Percentiles rank a stretch among this genome's conserved stretches.
Evolutionary conservation across 352 stramenopile genomes (phyloP).

Genomic region (Peronospora destructor): DNA sequence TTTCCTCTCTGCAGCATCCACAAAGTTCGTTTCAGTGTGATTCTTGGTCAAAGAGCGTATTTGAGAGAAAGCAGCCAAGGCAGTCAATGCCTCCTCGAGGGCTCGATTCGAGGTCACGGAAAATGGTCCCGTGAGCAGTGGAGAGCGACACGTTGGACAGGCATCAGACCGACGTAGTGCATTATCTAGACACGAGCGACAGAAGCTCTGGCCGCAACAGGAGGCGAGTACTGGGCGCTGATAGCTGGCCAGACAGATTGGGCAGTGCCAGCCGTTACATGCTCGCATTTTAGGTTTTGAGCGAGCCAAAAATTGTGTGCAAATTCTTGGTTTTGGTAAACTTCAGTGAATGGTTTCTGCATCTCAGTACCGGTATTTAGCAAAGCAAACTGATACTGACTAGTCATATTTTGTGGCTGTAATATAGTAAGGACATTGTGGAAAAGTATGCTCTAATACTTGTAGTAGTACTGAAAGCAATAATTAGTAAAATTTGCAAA

Average conservation of each 20-base stretch:
- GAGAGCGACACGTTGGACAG: slow-evolving; percentile 52
- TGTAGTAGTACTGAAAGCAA: no score
- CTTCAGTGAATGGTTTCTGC: no score
- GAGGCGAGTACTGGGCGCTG: slow-evolving; percentile 41
- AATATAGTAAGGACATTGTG: no score
- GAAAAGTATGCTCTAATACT: no score
- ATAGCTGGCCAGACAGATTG: slow-evolving; percentile 49
- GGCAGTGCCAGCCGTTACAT: slow-evolving; percentile 33
- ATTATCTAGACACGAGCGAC: slow-evolving; percentile 39
- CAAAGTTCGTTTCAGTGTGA: not conserved
- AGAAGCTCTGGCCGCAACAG: slow-evolving; percentile 68
- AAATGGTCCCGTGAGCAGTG: slow-evolving; percentile 38
- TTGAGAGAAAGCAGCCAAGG: slow-evolving; percentile 13
- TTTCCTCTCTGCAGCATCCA: slow-evolving; percentile 14
- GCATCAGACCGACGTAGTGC: slow-evolving; percentile 36
- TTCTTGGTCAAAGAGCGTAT: not conserved
- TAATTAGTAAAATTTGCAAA: no score
- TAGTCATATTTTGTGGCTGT: no score
- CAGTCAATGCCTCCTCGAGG: slow-evolving; percentile 34
- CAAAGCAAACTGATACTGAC: no score
- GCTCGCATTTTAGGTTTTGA: slow-evolving; percentile 10
- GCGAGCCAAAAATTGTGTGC: no score
- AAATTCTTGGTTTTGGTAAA: no score
- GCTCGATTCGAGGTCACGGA: slow-evolving; percentile 48
- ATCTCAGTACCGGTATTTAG: no score